phyloP scores from a whole-genome alignment of 73 alveolate genomes.

The Symbiodinium pilosum region DNA sequence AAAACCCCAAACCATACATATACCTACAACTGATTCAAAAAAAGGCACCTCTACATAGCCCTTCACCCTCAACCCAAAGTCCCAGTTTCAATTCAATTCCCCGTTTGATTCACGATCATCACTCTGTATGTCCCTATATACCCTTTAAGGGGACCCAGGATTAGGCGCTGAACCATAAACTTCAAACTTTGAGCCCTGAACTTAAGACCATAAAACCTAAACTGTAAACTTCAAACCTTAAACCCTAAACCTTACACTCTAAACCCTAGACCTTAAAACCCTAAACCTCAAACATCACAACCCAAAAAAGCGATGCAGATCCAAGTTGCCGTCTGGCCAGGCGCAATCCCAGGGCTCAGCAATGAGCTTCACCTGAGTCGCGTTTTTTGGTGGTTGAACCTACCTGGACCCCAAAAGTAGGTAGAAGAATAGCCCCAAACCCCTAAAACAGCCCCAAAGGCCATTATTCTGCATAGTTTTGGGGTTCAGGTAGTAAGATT shows the following conservation, averaged over 20 bases:
- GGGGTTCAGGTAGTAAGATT: too few relatives aligned
- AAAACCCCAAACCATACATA: too few relatives aligned
- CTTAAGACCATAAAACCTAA: background rate
- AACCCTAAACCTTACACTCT: background rate
- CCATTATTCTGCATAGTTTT: too few relatives aligned
- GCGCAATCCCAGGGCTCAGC: constrained; percentile 95
- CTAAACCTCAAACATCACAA: background rate
- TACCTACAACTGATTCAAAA: too few relatives aligned
- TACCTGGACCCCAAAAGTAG: too few relatives aligned
- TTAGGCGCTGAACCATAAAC: background rate
- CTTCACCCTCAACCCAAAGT: background rate
- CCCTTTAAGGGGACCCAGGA: background rate
- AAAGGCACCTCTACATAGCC: too few relatives aligned
- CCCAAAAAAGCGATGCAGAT: background rate
- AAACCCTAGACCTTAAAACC: background rate
- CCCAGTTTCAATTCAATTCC: background rate
- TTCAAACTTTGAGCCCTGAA: background rate
- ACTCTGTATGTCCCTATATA: background rate
- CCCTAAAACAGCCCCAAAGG: too few relatives aligned
- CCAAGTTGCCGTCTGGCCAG: constrained; percentile 73
- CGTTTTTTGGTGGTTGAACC: too few relatives aligned
- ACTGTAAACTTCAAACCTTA: background rate
- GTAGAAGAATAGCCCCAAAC: too few relatives aligned
- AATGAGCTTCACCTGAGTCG: constrained; percentile 67
- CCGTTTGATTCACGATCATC: background rate